Evolutionary conservation across 1,139 yeast species (phyloP), one percentile per base, ranked within the genome.

Genomic region (Candida frijolesensis): DNA sequence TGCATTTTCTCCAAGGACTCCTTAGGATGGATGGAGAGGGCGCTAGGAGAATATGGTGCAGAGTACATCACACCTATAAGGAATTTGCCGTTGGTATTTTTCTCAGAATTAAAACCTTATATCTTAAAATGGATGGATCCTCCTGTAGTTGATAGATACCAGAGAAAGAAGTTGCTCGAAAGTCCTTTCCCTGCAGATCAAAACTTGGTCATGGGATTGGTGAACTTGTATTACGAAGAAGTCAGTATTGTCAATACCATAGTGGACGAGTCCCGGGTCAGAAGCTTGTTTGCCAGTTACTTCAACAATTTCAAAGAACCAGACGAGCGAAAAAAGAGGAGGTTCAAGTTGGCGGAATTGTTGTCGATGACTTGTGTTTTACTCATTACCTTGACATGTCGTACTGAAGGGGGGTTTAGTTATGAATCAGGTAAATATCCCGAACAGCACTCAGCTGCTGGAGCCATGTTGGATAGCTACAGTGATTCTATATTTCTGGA

Each of bases 1-100:
- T 65, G 73, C 22, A 70, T 74, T 12, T 69, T 73, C 48, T 71
- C 78, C 8, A 62, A 62, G 14, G 68, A 68, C 45, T 72, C 77
- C 4, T 54, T 74, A 52, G 63, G 60, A 27, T 72, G 75, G 72
- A 70, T 75, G 38, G 63, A 60, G 25, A 55, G 57, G 10, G 58
- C 65, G 4, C 57, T 75, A 25, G 65, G 71, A 0, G 59, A 64
- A 1, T 62, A 59, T 2, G 60, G 66, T 6, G 52, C 53, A 1
- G 55, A 62, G 34, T 53, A 63, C 27, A 52, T 71, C 4, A 53
- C 59, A 4, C 76, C 77, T 11, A 59, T 76, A 40, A 60, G 65
- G 33, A 64, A 67, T 47, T 53, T 74, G 42, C 78, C 77, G 1
- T 47, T 58, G 15, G 62, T 65, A 9, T 68, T 66, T 45, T 59